phyloP scores from a whole-genome alignment of 2,329 filamentous ascomycete genomes.

The Ceratocystis huliohia region DNA sequence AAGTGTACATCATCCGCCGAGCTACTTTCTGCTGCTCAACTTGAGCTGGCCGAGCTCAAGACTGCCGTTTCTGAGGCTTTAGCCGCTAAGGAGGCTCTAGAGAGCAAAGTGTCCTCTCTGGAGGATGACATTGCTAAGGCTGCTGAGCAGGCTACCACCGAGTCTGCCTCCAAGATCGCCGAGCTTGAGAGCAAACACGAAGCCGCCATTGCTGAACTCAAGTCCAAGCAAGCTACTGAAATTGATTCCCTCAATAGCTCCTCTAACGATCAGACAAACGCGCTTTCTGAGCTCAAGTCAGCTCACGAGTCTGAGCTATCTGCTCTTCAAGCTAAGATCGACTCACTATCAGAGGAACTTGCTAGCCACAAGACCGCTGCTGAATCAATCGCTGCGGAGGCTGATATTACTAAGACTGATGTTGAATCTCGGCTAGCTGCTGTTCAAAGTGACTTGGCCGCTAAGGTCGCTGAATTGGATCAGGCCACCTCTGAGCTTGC shows the following conservation, averaged over 20 bases:
- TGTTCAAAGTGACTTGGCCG: constrained; percentile 33
- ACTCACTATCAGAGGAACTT: constrained; percentile 40
- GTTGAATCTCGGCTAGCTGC: constrained; percentile 26
- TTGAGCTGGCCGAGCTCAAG: constrained; percentile 39
- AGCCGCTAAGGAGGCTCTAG: constrained; percentile 37
- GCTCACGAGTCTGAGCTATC: constrained; percentile 39
- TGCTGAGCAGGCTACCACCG: constrained; percentile 36
- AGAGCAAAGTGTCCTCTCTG: constrained; percentile 36
- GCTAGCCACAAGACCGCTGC: constrained; percentile 38
- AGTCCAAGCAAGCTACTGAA: constrained; percentile 30
- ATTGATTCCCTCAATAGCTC: constrained; percentile 25
- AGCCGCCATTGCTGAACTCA: constrained; percentile 32
- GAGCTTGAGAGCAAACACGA: constrained; percentile 37
- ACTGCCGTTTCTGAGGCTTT: constrained; percentile 37
- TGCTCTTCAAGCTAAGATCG: constrained; percentile 35
- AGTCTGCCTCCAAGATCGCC: constrained; percentile 32
- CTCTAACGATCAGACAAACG: constrained; percentile 31
- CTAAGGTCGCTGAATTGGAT: constrained; percentile 26
- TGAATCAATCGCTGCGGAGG: constrained; percentile 37
- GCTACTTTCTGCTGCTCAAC: constrained; percentile 40
- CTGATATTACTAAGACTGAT: constrained; percentile 39
- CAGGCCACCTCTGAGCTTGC: constrained; percentile 33
- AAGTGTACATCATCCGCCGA: constrained; percentile 38
- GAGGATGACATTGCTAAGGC: constrained; percentile 42
- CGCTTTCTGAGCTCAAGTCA: constrained; percentile 37